These are phyloP conservation scores for Cyberlindnera veronae DNA, from an alignment of 805 yeast genomes.

Conservation along the genomic window DNA sequence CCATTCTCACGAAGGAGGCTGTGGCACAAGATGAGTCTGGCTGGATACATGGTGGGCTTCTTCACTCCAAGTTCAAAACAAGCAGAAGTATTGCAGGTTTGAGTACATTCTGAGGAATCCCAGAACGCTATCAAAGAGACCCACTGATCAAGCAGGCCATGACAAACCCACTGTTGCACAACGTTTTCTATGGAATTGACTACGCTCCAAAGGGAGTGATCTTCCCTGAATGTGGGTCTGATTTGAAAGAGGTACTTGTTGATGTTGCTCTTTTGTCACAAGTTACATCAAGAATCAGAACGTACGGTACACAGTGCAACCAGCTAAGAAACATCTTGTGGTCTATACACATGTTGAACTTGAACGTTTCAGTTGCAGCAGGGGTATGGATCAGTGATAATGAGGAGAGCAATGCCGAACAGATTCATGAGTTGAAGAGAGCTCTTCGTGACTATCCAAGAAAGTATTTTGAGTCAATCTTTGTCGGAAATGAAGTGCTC, in stretches of 20 bases:
- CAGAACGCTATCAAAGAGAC: slow-evolving; percentile 32
- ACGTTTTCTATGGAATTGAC: slow-evolving; percentile 52
- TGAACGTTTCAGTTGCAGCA: slow-evolving; percentile 54
- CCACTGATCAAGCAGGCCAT: slow-evolving; percentile 35
- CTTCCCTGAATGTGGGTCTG: slow-evolving; percentile 52
- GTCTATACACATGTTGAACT: slow-evolving; percentile 45
- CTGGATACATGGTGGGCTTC: slow-evolving; percentile 7
- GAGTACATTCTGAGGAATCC: slow-evolving; percentile 32
- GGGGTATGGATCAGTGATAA: slow-evolving; percentile 62
- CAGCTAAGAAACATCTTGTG: slow-evolving; percentile 51
- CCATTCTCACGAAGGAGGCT: background rate
- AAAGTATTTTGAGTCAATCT: slow-evolving; percentile 44
- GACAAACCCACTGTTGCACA: slow-evolving; percentile 31
- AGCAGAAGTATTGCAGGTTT: slow-evolving; percentile 21
- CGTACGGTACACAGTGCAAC: slow-evolving; percentile 59
- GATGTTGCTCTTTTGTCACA: slow-evolving; percentile 58
- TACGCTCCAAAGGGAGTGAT: slow-evolving; percentile 55
- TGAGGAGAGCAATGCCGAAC: slow-evolving; percentile 41
- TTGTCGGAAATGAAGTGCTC: slow-evolving; percentile 62
- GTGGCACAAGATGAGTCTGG: background rate
- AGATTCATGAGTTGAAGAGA: slow-evolving; percentile 42
- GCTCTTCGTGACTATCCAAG: slow-evolving; percentile 43
- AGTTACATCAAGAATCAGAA: slow-evolving; percentile 53
- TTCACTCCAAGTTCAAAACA: slow-evolving; percentile 10
- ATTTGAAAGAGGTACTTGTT: slow-evolving; percentile 43